phyloP scores from a whole-genome alignment of 768 basidiomycete genomes.

The Fibroporia radiculosa region DNA sequence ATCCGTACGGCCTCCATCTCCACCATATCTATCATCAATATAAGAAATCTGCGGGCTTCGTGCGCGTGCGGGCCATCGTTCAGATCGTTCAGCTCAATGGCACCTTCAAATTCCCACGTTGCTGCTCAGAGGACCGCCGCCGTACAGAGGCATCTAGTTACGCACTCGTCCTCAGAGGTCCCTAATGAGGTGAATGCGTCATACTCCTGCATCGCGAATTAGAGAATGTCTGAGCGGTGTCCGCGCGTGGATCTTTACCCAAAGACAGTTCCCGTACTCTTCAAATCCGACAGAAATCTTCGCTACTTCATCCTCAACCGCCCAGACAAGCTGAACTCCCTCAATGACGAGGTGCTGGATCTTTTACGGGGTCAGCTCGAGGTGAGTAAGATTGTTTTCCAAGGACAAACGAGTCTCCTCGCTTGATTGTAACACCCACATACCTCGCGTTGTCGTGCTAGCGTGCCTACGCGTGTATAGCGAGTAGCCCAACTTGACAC shows the following conservation, averaged over 20 bases:
- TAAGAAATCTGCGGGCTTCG: no score
- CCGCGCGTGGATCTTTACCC: neutral
- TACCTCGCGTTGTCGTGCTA: no score
- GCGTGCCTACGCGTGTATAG: neutral
- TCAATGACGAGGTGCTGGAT: constrained; percentile 73
- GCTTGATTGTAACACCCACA: no score
- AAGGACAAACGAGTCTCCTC: no score
- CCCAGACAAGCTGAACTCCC: constrained; percentile 71
- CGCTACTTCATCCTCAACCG: constrained; percentile 78
- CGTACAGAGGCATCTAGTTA: constrained; percentile 20
- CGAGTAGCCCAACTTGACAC: no score
- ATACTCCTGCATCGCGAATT: constrained; percentile 5
- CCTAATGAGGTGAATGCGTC: constrained; percentile 11
- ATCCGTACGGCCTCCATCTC: no score
- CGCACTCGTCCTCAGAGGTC: constrained; percentile 5
- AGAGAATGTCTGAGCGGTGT: neutral
- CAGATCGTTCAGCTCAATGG: no score
- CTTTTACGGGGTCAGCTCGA: constrained; percentile 66
- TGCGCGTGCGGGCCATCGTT: no score
- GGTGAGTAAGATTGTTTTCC: no score
- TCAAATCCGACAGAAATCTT: constrained; percentile 55
- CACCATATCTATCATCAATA: no score
- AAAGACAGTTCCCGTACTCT: constrained; percentile 42
- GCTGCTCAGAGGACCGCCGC: constrained; percentile 18
- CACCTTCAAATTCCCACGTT: constrained; percentile 13